A percentile compares a stretch with the other conserved stretches of the same genome.
These are phyloP conservation scores for Pestalotiopsis sp. DNA, from an alignment of 2,329 filamentous ascomycete genomes.

Conservation along the genomic window DNA sequence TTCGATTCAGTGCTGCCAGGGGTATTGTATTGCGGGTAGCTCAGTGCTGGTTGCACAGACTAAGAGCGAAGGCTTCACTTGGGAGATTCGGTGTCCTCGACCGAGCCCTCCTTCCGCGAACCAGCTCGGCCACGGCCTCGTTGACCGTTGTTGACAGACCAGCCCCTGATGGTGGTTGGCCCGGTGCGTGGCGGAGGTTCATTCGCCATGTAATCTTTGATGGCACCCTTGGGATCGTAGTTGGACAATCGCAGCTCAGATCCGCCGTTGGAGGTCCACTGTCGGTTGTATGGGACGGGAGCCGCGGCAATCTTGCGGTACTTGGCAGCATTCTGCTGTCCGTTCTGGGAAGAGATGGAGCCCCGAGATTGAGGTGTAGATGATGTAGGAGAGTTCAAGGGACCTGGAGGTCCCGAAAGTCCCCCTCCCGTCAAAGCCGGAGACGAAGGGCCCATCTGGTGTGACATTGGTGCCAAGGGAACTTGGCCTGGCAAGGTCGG, in stretches of 20 bases:
- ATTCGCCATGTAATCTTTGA: constrained; percentile 59
- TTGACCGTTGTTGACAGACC: constrained; percentile 50
- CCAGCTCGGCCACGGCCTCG: constrained; percentile 26
- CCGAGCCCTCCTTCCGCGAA: constrained; percentile 27
- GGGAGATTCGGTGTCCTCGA: constrained; percentile 18
- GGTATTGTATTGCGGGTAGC: background rate
- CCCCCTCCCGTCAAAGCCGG: constrained; percentile 27
- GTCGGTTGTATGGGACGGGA: constrained; percentile 53
- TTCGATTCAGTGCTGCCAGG: background rate
- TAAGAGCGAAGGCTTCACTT: constrained; percentile 1
- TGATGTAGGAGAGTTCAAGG: constrained; percentile 2
- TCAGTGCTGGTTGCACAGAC: background rate
- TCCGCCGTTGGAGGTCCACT: constrained; percentile 46
- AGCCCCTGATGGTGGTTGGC: constrained; percentile 59
- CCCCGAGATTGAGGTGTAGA: background rate
- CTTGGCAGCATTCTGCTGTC: constrained; percentile 35
- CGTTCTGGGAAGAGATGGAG: constrained; percentile 15
- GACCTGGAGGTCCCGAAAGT: background rate
- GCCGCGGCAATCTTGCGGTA: constrained; percentile 63
- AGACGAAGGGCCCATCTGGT: constrained; percentile 24
- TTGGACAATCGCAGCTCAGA: constrained; percentile 61
- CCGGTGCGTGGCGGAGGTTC: constrained; percentile 59
- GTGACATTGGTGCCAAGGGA: constrained; percentile 27
- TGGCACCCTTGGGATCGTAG: constrained; percentile 56
- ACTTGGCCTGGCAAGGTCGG: constrained; percentile 24